Evolutionary conservation across 23 red algal species (phyloP), one percentile per base, ranked within the genome.

Genomic region (Cyanidioschyzon merolae): DNA sequence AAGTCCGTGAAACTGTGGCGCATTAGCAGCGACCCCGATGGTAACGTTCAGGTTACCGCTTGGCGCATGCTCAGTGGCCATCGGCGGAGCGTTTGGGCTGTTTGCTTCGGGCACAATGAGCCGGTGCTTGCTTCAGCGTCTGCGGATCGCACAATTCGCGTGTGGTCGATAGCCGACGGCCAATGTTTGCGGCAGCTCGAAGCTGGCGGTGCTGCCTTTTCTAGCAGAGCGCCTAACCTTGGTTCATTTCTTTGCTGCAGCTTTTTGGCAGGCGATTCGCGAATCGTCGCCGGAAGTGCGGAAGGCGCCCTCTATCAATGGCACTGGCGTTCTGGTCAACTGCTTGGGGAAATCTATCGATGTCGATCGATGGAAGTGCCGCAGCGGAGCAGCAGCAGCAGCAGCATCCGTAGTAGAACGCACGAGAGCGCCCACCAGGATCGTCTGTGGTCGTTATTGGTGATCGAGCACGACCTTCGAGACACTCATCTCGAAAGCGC

Each of bases 71-170:
- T 71, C n/a, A 71, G 7, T 7, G 63, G 63, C 12, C 63, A 71
- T 35, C 63, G 29, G 2, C 63, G 63, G 16, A 35, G n/a, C 7
- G 63, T 71, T 3, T 71, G 63, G 63, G 3, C 2, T 27, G 63
- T 71, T 7, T 71, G 63, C 29, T 71, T 71, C 63, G 21, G 12
- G 12, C 12, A 7, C 2, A 71, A 3, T 27, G 63, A 71, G 63
- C 63, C 63, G 63, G n/a, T 71, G 16, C 12, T 71, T 7, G 63
- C 63, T 7, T 71, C 63, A 3, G 63, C 63, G n/a, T 71, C 63
- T 25, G 32, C n/a, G 2, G 63, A 71, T 35, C 63, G 63, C 16
- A 71, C 63, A 7, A 71, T 71, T 35, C 63, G 63, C 2, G 7
- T 71, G 16, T 71, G 63, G 63, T 71, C 63, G 63, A 27, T 71